A percentile compares a stretch with the other conserved stretches of the same genome.
Conservation (phyloP, 371 early-diverging fungal species). For the Funneliformis caledonium region DNA sequence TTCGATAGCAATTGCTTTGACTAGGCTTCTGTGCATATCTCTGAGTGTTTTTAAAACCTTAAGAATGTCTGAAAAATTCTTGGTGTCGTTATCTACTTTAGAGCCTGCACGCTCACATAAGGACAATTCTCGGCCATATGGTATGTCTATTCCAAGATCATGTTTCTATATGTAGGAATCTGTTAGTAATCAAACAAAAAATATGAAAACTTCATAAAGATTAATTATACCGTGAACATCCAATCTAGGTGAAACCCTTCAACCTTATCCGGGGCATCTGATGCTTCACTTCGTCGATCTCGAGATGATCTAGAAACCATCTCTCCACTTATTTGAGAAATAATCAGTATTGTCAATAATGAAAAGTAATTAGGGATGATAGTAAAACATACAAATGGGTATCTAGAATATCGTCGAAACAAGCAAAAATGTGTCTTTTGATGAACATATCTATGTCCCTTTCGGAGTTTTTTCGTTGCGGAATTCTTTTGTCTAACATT, state of each 20-base stretch:
- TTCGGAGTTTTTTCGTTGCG: slow-evolving; percentile 8
- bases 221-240: slow-evolving; percentile 25
- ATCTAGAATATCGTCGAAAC: slow-evolving; percentile 29
- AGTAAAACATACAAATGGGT: slow-evolving; percentile 35
- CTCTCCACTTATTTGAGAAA: slow-evolving; percentile 29
- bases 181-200: background rate
- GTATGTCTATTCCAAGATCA: slow-evolving; percentile 17
- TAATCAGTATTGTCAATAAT: slow-evolving; percentile 13
- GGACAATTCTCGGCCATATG: slow-evolving; percentile 19
- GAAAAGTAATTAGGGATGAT: background rate
- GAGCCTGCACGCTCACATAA: slow-evolving; percentile 27
- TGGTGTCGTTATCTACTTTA: slow-evolving; percentile 1
- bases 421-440: slow-evolving; percentile 35
- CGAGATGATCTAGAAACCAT: slow-evolving; percentile 31
- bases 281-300: slow-evolving; percentile 25
- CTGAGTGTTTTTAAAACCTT: slow-evolving; percentile 22
- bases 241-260: slow-evolving; percentile 38
- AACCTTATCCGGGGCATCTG: slow-evolving; percentile 12
- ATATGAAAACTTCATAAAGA: slow-evolving; percentile 1
- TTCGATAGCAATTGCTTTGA: slow-evolving; percentile 10
- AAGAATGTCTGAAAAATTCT: slow-evolving; percentile 16
- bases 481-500: slow-evolving; percentile 38
- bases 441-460: slow-evolving; percentile 38
- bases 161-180: slow-evolving; percentile 5
- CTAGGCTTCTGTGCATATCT: slow-evolving; percentile 19